A percentile compares a stretch with the other conserved stretches of the same genome.
Conservation (phyloP, 768 basidiomycete species). For the Phaeotremella fagi region DNA sequence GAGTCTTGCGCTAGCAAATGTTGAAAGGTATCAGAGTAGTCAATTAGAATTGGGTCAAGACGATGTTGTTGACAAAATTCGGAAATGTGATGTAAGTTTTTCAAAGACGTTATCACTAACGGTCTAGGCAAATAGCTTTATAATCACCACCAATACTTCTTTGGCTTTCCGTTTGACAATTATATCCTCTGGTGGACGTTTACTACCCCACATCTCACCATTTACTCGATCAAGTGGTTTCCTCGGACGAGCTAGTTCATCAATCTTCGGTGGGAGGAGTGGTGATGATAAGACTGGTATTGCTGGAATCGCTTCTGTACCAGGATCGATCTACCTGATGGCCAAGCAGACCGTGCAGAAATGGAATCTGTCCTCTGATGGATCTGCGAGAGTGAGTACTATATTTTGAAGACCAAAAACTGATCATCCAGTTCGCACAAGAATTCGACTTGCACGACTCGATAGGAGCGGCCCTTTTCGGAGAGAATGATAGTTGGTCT, state of each 20-base stretch:
- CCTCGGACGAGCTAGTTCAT: constrained; percentile 40
- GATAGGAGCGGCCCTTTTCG: constrained; percentile 30
- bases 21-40: constrained; percentile 39
- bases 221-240: constrained; percentile 40
- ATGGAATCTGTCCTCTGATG: constrained; percentile 21
- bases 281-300: constrained; percentile 24
- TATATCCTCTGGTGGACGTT: constrained; percentile 34
- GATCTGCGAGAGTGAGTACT: constrained; percentile 12
- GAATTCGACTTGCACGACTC: constrained; percentile 35
- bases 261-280: constrained; percentile 27
- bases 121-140: constrained; percentile 31
- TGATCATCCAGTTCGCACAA: constrained; percentile 22
- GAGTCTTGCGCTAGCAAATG: constrained; percentile 44
- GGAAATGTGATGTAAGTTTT: constrained; percentile 25
- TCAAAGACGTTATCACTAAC: background rate
- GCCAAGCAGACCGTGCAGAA: constrained; percentile 21
- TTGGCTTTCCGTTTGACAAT: constrained; percentile 40
- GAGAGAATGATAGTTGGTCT: constrained; percentile 28
- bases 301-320: constrained; percentile 15
- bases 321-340: constrained; percentile 18
- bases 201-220: constrained; percentile 23
- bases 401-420: background rate
- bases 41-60: constrained; percentile 36
- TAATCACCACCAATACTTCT: constrained; percentile 40
- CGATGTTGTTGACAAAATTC: constrained; percentile 32